These are phyloP conservation scores for Haplographium delicatum DNA, from an alignment of 495 filamentous ascomycete genomes.

Conservation along the genomic window DNA sequence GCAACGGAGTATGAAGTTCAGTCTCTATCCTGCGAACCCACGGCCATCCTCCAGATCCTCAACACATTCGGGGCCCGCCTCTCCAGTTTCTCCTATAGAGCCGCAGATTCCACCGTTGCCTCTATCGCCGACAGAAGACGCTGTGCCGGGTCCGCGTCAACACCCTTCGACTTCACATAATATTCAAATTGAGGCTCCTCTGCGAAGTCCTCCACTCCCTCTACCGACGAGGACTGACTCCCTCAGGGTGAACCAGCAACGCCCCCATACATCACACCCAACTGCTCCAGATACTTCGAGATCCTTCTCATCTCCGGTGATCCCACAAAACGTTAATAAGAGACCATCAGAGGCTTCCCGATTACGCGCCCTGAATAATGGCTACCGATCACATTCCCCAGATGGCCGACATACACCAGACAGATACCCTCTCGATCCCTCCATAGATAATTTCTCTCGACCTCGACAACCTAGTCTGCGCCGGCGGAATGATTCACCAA, in stretches of 20 bases:
- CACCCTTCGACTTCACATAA: no score
- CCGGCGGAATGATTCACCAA: slow-evolving; percentile 33
- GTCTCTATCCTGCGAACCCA: slow-evolving; percentile 20
- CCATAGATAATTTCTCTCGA: slow-evolving; percentile 46
- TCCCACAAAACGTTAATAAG: slow-evolving; percentile 15
- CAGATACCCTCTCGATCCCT: not conserved
- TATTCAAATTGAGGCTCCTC: no score
- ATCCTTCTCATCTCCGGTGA: slow-evolving; percentile 15
- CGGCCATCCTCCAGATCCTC: slow-evolving; percentile 11
- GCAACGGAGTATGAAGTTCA: slow-evolving; percentile 25
- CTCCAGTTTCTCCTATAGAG: slow-evolving; percentile 10
- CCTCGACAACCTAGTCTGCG: slow-evolving; percentile 43
- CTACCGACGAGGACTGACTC: slow-evolving; percentile 5
- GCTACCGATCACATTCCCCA: slow-evolving; percentile 18
- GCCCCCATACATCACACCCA: slow-evolving; percentile 20
- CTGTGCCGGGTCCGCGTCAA: not conserved
- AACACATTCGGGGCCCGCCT: slow-evolving; percentile 5
- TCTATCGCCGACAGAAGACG: slow-evolving; percentile 10
- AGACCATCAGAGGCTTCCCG: slow-evolving; percentile 26
- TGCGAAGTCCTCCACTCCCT: no score
- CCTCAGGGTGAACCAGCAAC: slow-evolving; percentile 7
- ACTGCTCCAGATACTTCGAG: slow-evolving; percentile 2
- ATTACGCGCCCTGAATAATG: slow-evolving; percentile 26
- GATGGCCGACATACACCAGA: slow-evolving; percentile 19
- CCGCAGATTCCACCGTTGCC: slow-evolving; percentile 14